Evolutionary conservation across 2,329 filamentous ascomycete genomes (phyloP).

Genomic region (Ophiostoma montium): DNA sequence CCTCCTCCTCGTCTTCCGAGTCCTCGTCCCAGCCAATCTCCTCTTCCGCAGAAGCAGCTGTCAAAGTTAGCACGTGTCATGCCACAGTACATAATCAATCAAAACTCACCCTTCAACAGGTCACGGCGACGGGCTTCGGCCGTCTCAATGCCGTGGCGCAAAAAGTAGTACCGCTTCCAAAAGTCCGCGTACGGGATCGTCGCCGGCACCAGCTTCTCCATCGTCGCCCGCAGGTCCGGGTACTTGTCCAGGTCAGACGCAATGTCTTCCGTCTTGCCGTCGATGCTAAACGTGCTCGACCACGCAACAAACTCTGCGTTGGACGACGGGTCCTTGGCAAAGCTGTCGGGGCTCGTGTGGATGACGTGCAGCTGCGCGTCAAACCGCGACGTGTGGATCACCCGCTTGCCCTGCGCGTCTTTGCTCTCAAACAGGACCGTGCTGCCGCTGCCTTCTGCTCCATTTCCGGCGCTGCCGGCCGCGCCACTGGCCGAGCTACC

Average conservation of each 20-base stretch:
- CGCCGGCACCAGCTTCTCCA: conserved; percentile 95
- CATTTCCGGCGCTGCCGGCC: too few species aligned
- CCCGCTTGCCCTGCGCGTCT: conserved; percentile 75
- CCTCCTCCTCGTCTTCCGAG: conserved; percentile 22
- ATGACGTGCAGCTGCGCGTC: conserved; percentile 95
- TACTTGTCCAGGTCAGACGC: conserved; percentile 72
- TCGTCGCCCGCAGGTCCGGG: conserved; percentile 67
- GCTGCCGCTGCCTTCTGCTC: too few species aligned
- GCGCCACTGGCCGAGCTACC: conserved; percentile 14
- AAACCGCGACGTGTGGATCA: conserved; percentile 87
- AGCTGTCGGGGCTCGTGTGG: conserved; percentile 70
- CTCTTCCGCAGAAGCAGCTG: conserved; percentile 56
- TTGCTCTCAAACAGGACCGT: conserved; percentile 86
- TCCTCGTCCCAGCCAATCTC: conserved; percentile 57
- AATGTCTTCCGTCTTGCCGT: conserved; percentile 74
- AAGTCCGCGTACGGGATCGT: conserved; percentile 79
- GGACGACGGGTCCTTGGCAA: conserved; percentile 60
- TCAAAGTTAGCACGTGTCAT: conserved; percentile 20
- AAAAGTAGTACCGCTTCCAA: conserved; percentile 92
- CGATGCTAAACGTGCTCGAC: conserved; percentile 61
- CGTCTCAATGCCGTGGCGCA: conserved; percentile 82
- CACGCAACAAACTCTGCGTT: conserved; percentile 63
- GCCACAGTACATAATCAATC: too few species aligned
- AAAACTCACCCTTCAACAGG: conserved; percentile 65
- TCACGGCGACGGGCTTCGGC: conserved; percentile 82